Evolutionary conservation across 2,329 filamentous ascomycete species (phyloP), one percentile per base, ranked within the genome.

Genomic region (Cytospora piceae): DNA sequence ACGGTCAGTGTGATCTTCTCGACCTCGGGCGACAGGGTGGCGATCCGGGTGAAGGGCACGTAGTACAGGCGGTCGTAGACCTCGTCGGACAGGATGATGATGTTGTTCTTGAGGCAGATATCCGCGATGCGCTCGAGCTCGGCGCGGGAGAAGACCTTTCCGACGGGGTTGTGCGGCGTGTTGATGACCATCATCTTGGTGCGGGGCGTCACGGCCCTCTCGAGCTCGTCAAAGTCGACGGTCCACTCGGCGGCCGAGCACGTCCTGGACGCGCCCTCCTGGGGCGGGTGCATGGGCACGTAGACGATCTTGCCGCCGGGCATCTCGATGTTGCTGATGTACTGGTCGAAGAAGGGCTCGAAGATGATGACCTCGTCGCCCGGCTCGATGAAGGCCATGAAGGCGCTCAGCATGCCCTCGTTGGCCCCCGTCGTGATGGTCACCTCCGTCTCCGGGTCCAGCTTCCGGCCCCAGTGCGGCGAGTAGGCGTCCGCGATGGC

Each of bases 251-350:
- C 87, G 1, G 95, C 93, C 6, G 93, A 93, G 0, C 93, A 92
- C 0, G 92, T 96, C 77, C 89, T 86, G 49, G 83, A 87, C 5
- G 88, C 90, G 59, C 95, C 95, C 55, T 93, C 88, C 69, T 86
- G 84, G 12, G 95, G 95, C 32, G 95, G 94, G 68, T 95, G 91
- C 75, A 99, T 83, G n/a, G 95, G 94, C 29, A 98, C 94, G 75
- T 97, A 98, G 71, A 94, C 90, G 69, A 98, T 92, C 75, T 90
- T 96, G 71, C 95, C 95, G 60, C 95, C 95, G 0, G 95, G 89
- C 94, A 99, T 98, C 78, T 97, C 92, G 70, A 99, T 98, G 79
- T 99, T 99, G 82, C 90, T 93, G 71, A 99, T 96, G 77, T 98
- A 96, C 88, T 99, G 95, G 79, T 99, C 95, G 76, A 98, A 99